These are phyloP conservation scores for Capsicum rhomboideum DNA, from an alignment of 257 asterid species.

Conservation along the genomic window DNA sequence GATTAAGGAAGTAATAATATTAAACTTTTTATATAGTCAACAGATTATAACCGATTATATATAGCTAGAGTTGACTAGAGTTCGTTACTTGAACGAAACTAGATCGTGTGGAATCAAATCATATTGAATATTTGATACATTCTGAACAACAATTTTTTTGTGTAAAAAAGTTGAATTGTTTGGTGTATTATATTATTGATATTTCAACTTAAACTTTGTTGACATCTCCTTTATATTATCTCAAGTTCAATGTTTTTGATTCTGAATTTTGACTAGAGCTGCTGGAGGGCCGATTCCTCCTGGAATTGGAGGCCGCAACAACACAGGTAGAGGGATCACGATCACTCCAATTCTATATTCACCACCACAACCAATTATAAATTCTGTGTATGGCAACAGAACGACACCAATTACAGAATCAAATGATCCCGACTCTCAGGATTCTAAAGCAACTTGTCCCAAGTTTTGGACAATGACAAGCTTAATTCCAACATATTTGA, in stretches of 20 bases:
- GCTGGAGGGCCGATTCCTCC: constrained; percentile 43
- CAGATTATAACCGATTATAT: no score
- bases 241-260: not conserved
- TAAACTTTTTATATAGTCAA: no score
- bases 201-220: not conserved
- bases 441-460: constrained; percentile 11
- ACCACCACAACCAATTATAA: constrained; percentile 28
- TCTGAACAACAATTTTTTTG: no score
- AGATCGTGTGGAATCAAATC: no score
- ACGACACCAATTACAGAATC: constrained; percentile 25
- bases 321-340: constrained; percentile 8
- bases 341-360: constrained; percentile 23
- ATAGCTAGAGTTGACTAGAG: no score
- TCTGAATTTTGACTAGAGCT: constrained; percentile 21
- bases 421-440: constrained; percentile 18
- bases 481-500: constrained; percentile 4
- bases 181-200: not conserved
- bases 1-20: no score
- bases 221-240: not conserved
- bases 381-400: constrained; percentile 20
- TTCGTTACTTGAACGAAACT: no score
- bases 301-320: not conserved
- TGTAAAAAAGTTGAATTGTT: no score
- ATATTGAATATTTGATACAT: no score
- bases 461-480: not conserved